Conservation (phyloP, 2,329 filamentous ascomycete genomes). For the Trichoderma sp. region DNA sequence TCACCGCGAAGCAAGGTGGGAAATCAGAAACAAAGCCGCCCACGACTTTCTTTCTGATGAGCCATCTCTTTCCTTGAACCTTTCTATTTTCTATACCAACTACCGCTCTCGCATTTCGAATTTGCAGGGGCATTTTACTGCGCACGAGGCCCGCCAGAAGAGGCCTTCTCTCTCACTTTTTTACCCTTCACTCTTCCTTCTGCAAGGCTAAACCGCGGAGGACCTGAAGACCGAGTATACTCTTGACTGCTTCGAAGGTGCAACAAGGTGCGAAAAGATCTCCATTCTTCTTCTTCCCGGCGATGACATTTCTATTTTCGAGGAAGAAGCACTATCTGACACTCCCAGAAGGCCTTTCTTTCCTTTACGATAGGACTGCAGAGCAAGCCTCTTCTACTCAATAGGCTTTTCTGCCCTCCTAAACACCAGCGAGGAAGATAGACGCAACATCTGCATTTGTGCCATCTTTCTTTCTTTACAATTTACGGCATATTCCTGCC, state of each 20-base stretch:
- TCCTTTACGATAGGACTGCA: neutral
- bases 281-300: neutral
- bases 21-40: neutral
- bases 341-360: neutral
- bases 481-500: neutral
- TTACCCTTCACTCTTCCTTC: neutral
- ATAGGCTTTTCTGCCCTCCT: neutral
- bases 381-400: neutral
- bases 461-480: no score
- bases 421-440: neutral
- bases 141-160: neutral
- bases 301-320: neutral
- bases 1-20: neutral
- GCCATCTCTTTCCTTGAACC: neutral
- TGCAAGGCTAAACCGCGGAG: neutral
- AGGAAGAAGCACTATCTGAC: neutral
- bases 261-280: neutral
- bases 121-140: neutral
- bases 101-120: neutral
- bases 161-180: neutral
- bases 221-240: neutral
- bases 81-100: neutral
- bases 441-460: neutral
- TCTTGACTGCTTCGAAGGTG: neutral
- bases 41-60: neutral